Evolutionary conservation across 2,329 filamentous ascomycete species (phyloP).

Genomic region (Clonostachys sp.): DNA sequence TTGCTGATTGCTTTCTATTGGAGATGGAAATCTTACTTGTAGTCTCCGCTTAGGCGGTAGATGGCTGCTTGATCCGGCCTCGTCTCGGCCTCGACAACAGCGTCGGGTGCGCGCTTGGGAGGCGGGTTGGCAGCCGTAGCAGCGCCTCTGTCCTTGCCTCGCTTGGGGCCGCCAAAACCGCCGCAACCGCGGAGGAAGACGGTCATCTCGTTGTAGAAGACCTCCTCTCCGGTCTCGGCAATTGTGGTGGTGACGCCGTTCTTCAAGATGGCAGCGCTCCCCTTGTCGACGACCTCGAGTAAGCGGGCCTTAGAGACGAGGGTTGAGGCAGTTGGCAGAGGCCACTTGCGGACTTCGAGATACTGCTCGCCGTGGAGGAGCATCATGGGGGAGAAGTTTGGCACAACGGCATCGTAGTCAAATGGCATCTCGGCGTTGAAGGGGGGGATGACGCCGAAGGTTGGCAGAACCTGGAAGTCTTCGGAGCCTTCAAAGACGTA

Average conservation of each 20-base stretch:
- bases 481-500: slow-evolving; percentile 89
- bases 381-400: slow-evolving; percentile 98
- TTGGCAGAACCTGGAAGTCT: slow-evolving; percentile 89
- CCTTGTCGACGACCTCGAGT: slow-evolving; percentile 95
- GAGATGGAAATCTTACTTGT: slow-evolving; percentile 53
- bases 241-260: slow-evolving; percentile 78
- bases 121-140: slow-evolving; percentile 76
- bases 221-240: slow-evolving; percentile 76
- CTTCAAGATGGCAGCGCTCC: slow-evolving; percentile 79
- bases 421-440: slow-evolving; percentile 82
- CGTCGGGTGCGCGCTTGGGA: slow-evolving; percentile 73
- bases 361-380: slow-evolving; percentile 98
- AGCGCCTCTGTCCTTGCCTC: slow-evolving; percentile 72
- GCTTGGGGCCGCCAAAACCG: slow-evolving; percentile 81
- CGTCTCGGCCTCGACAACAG: slow-evolving; percentile 80
- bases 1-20: neutral
- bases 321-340: slow-evolving; percentile 78
- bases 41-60: slow-evolving; percentile 90
- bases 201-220: slow-evolving; percentile 97
- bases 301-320: slow-evolving; percentile 75
- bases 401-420: slow-evolving; percentile 75
- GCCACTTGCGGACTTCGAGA: slow-evolving; percentile 88
- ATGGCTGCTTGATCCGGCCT: slow-evolving; percentile 87
- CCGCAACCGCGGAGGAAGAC: slow-evolving; percentile 89
- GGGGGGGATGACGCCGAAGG: slow-evolving; percentile 93